Base-by-base conservation (phyloP, 2,329 filamentous ascomycete species). In the Ascochyta viciae-villosae region DNA sequence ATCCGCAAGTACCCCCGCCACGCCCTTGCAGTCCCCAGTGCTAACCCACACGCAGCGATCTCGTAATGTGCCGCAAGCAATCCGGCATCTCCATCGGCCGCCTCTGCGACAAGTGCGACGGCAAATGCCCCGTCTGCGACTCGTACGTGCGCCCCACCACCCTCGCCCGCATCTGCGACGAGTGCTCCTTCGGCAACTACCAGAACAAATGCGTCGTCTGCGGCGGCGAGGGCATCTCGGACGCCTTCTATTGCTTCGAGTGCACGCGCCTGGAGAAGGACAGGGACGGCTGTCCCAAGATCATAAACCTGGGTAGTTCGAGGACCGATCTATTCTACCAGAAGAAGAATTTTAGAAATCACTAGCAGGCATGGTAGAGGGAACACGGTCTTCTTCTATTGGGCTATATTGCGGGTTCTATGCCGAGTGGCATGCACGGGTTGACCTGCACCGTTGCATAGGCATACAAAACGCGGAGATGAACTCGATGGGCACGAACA, bases 131-230 rank as follows among this genome's bases (percentile, higher is more conserved):
- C 64, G 93, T 99, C 59, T 99, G 95, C 87, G 95, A 99, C 77
- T 96, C 91, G 59, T 99, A 99, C 85, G 95, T 99, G 62, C 93
- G 95, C 15, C 95, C 95, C 12, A 99, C 95, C 26, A 98, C 95
- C 8, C 89, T 98, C 54, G 95, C 96, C 58, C 92, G 94, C 73
- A 98, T 99, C 81, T 99, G 95, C 83, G 95, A 99, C 82, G 95
- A 99, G 81, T 99, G 95, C 84, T 93, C 91, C 76, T 99, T 99
- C 77, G 95, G 95, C 74, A 99, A 99, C 84, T 99, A 97, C 83
- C 95, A 98, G 81, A 99, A 99, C 83, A 99, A 99, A 79, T 99
- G 95, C 76, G 92, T 99, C 66, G 95, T 99, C 39, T 99, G 95
- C 79, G 95, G 95, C 76, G 95, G 95, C 68, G 95, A 98, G 80